Conservation (phyloP, 2,329 filamentous ascomycete genomes). For the Aspergillus sp. region DNA sequence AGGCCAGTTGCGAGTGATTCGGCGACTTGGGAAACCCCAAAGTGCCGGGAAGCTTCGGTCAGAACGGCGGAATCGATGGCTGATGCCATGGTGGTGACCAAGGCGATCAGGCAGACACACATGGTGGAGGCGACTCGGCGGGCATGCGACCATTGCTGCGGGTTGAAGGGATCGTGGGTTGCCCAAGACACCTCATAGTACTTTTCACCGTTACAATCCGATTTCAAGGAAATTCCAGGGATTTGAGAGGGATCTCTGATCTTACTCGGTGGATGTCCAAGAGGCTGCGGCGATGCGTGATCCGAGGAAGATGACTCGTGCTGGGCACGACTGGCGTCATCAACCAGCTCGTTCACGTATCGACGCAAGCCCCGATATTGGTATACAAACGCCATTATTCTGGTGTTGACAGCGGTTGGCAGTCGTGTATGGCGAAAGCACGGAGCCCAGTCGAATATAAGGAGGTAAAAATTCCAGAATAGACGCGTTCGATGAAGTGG, state of each 20-base stretch:
- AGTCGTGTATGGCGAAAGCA: background rate
- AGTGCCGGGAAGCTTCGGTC: conserved; percentile 47
- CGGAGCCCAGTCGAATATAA: background rate
- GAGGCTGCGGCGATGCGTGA: background rate
- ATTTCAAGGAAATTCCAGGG: conserved; percentile 4
- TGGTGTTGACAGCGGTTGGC: background rate
- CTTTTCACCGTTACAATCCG: conserved; percentile 7
- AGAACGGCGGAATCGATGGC: conserved; percentile 56
- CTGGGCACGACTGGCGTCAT: background rate
- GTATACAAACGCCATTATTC: background rate
- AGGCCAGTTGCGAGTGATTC: conserved; percentile 50
- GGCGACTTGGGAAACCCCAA: conserved; percentile 55
- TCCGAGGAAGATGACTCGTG: background rate
- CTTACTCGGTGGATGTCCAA: background rate
- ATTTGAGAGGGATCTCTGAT: background rate
- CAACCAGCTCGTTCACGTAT: background rate
- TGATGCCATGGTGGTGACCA: conserved; percentile 54
- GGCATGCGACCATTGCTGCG: conserved; percentile 42
- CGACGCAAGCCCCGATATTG: background rate
- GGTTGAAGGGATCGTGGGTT: conserved; percentile 37
- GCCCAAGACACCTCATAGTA: conserved; percentile 39
- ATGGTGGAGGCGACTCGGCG: conserved; percentile 44
- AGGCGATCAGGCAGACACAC: conserved; percentile 51
- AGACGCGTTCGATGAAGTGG: no score
- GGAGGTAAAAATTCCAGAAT: background rate